phyloP scores from a whole-genome alignment of 768 basidiomycete genomes.

The Tricholoma flavovirens region DNA sequence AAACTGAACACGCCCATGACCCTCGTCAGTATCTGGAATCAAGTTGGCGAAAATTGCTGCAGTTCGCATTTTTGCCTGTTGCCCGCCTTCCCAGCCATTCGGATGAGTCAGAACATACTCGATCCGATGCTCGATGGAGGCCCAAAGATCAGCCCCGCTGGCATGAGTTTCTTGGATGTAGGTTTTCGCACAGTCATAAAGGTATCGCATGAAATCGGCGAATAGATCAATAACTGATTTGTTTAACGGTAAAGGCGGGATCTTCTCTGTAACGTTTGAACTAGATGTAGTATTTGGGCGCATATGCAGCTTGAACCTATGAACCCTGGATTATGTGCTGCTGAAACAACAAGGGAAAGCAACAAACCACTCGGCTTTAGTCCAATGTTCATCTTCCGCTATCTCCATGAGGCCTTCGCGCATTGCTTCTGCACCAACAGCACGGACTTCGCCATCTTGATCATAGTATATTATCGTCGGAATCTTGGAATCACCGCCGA shows the following conservation, averaged over 20 bases:
- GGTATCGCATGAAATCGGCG: constrained; percentile 43
- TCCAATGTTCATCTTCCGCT: constrained; percentile 38
- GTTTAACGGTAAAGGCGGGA: constrained; percentile 37
- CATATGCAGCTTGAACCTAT: constrained; percentile 23
- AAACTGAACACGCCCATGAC: too few species aligned
- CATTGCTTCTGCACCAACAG: constrained; percentile 40
- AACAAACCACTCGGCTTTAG: constrained; percentile 40
- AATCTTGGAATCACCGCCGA: constrained; percentile 39
- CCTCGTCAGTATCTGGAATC: too few species aligned
- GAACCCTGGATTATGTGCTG: not conserved
- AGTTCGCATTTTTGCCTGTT: constrained; percentile 29
- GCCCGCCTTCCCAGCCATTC: constrained; percentile 56
- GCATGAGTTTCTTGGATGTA: constrained; percentile 44
- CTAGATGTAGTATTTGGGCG: not conserved
- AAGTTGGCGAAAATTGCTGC: too few species aligned
- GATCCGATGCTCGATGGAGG: constrained; percentile 30
- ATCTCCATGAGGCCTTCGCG: constrained; percentile 31
- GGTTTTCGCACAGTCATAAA: constrained; percentile 34
- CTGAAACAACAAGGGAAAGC: constrained; percentile 7
- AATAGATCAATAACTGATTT: constrained; percentile 40
- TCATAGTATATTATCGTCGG: constrained; percentile 44
- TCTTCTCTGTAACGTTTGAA: constrained; percentile 15
- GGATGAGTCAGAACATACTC: constrained; percentile 49
- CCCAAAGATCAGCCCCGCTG: constrained; percentile 36
- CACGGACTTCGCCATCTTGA: constrained; percentile 27